Conservation (phyloP, 2,329 filamentous ascomycete species). For the Aspergillus melleus region DNA sequence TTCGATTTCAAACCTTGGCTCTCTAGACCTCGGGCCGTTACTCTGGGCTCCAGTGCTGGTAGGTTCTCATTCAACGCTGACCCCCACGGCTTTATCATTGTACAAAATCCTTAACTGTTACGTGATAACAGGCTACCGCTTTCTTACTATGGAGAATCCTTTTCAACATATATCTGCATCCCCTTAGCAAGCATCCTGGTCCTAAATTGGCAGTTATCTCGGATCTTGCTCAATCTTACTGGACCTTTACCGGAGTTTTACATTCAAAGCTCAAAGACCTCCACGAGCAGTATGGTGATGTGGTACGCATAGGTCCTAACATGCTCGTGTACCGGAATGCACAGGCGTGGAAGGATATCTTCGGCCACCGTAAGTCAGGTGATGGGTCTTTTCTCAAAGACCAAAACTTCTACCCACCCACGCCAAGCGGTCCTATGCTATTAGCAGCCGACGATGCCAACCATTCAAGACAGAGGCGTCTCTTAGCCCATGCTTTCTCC, state of each 20-base stretch:
- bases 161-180: constrained; percentile 27
- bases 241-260: constrained; percentile 50
- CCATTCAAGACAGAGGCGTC: constrained; percentile 29
- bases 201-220: constrained; percentile 9
- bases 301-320: constrained; percentile 30
- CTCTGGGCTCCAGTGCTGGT: too few relatives aligned
- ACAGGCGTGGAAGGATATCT: constrained; percentile 32
- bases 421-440: not conserved
- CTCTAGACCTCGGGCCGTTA: too few relatives aligned
- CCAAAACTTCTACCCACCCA: not conserved
- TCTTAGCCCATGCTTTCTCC: constrained; percentile 44
- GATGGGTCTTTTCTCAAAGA: not conserved
- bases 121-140: not conserved
- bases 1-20: too few relatives aligned
- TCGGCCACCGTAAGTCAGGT: constrained; percentile 16
- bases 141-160: constrained; percentile 12
- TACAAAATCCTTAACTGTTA: not conserved
- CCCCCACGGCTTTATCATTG: not conserved
- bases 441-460: not conserved
- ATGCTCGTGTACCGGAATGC: constrained; percentile 24
- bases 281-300: constrained; percentile 28
- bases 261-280: constrained; percentile 24
- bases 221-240: constrained; percentile 65
- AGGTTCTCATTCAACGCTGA: too few relatives aligned
- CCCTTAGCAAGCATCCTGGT: constrained; percentile 24